phyloP scores from a whole-genome alignment of 768 basidiomycete genomes.

The Boletus coccyginus region DNA sequence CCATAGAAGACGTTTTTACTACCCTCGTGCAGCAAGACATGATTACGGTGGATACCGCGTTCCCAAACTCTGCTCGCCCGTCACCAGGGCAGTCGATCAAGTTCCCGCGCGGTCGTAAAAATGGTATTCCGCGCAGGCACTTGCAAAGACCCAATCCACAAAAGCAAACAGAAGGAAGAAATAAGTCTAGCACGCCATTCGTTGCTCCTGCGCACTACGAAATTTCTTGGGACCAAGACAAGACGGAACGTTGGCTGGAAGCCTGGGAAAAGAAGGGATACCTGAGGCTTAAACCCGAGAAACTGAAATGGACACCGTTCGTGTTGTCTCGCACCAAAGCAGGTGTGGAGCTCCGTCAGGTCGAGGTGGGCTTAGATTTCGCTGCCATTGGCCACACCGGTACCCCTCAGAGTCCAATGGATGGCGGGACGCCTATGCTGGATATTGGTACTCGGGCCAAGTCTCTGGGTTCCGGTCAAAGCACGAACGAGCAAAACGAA shows the following conservation, averaged over 20 bases:
- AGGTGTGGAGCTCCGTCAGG: conserved; percentile 27
- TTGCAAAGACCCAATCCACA: conserved; percentile 53
- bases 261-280: conserved; percentile 80
- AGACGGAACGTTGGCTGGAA: conserved; percentile 61
- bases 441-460: conserved; percentile 18
- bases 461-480: conserved; percentile 12
- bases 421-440: conserved; percentile 22
- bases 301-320: conserved; percentile 95
- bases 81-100: conserved; percentile 80
- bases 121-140: conserved; percentile 62
- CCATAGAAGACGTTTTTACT: conserved; percentile 78
- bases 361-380: conserved; percentile 13
- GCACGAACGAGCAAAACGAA: conserved; percentile 17
- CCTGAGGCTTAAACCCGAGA: conserved; percentile 71
- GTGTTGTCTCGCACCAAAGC: conserved; percentile 52
- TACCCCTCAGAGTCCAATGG: conserved; percentile 18
- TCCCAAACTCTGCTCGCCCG: conserved; percentile 54
- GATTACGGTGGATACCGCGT: conserved; percentile 55
- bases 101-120: conserved; percentile 62
- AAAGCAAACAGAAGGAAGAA: conserved; percentile 37
- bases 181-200: conserved; percentile 49
- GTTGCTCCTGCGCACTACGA: conserved; percentile 68
- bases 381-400: conserved; percentile 4
- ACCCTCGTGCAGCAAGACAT: conserved; percentile 72
- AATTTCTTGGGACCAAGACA: conserved; percentile 69